Conservation (phyloP, 2,329 filamentous ascomycete genomes). For the Penicillium aurantiogriseum region DNA sequence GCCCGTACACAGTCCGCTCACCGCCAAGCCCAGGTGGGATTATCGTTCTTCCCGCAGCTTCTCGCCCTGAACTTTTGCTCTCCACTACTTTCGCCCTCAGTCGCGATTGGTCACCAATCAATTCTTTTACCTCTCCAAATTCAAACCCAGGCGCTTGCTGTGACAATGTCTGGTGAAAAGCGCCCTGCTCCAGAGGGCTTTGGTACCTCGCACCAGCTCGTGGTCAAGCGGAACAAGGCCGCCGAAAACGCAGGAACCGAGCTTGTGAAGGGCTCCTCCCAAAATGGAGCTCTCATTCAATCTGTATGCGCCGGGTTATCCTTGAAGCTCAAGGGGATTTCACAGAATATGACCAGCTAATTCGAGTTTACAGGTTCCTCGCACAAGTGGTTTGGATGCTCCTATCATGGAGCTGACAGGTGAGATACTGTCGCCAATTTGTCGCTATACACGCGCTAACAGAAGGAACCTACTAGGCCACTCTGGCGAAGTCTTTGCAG, state of each 20-base stretch:
- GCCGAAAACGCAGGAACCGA: conserved; percentile 56
- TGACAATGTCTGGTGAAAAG: conserved; percentile 81
- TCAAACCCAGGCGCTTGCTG: neutral
- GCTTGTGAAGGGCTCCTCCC: conserved; percentile 55
- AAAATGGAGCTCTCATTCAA: conserved; percentile 65
- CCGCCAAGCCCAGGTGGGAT: conserved; percentile 23
- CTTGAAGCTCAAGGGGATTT: neutral
- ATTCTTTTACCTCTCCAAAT: conserved; percentile 3
- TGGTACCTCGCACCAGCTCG: conserved; percentile 67
- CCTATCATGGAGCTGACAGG: conserved; percentile 92
- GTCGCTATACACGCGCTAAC: conserved; percentile 10
- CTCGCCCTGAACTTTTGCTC: conserved; percentile 18
- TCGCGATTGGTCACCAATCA: conserved; percentile 5
- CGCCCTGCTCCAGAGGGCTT: conserved; percentile 84
- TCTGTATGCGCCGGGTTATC: conserved; percentile 52
- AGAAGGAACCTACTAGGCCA: conserved; percentile 49
- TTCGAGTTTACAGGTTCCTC: conserved; percentile 59
- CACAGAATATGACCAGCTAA: conserved; percentile 9
- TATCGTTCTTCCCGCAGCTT: conserved; percentile 26
- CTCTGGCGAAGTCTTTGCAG: conserved; percentile 81
- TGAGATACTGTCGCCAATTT: conserved; percentile 42
- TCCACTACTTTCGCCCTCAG: conserved; percentile 5
- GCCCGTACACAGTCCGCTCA: conserved; percentile 11
- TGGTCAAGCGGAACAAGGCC: conserved; percentile 86
- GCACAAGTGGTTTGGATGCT: conserved; percentile 80